These are phyloP conservation scores for Fusarium sp. DNA, from an alignment of 2,329 filamentous ascomycete genomes.

Conservation along the genomic window DNA sequence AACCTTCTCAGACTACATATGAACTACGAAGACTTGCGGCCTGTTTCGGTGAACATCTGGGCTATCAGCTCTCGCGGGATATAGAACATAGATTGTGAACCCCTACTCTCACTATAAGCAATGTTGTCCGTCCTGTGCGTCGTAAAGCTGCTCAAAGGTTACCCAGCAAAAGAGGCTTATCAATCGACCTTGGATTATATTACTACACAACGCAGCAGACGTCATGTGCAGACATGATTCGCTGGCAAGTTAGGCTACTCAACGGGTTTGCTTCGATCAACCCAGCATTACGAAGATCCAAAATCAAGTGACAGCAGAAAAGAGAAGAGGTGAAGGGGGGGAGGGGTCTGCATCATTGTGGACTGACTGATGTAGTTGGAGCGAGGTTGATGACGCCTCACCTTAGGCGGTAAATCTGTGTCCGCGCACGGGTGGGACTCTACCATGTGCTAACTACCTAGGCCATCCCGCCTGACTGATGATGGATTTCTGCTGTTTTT, in stretches of 20 bases:
- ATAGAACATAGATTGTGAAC: background rate
- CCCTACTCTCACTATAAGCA: constrained; percentile 4
- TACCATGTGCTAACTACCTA: constrained; percentile 12
- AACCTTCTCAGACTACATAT: background rate
- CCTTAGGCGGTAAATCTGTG: constrained; percentile 32
- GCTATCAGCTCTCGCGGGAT: constrained; percentile 5
- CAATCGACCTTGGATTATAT: background rate
- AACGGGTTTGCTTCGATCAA: background rate
- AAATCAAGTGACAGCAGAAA: background rate
- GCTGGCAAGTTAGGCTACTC: background rate
- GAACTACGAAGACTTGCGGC: background rate
- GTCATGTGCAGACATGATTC: background rate
- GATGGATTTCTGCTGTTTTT: background rate
- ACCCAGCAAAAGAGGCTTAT: constrained; percentile 10
- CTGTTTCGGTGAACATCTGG: background rate
- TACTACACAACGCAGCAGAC: background rate
- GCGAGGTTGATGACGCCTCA: constrained; percentile 42
- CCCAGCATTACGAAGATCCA: background rate
- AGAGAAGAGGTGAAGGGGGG: constrained; percentile 4
- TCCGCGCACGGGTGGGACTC: constrained; percentile 31
- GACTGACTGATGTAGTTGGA: constrained; percentile 44
- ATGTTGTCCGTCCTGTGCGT: background rate
- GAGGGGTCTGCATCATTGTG: constrained; percentile 43
- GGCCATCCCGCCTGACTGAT: constrained; percentile 19
- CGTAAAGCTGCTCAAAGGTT: background rate